Conservation (phyloP, 352 stramenopile genomes). For the Phytophthora rubi region DNA sequence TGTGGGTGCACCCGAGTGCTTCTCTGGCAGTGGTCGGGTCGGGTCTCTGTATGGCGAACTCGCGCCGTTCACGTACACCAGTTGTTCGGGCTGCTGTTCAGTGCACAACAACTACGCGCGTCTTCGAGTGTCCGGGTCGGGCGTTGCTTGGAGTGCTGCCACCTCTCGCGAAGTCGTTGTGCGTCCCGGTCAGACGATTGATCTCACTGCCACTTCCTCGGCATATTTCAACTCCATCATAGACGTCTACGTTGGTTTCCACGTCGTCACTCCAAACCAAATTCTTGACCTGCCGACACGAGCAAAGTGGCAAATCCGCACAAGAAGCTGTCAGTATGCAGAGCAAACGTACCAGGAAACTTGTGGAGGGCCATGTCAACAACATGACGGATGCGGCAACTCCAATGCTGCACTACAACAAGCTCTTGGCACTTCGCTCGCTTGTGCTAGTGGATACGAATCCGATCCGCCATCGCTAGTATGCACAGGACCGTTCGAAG, state of each 20-base stretch:
- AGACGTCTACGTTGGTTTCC: constrained; percentile 76
- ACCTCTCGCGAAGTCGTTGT: constrained; percentile 49
- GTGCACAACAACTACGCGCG: constrained; percentile 58
- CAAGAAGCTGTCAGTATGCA: constrained; percentile 58
- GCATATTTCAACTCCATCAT: constrained; percentile 64
- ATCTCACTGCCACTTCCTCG: constrained; percentile 55
- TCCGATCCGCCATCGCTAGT: constrained; percentile 50
- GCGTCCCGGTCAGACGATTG: constrained; percentile 51
- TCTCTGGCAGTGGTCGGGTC: constrained; percentile 57
- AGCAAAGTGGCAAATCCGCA: constrained; percentile 68
- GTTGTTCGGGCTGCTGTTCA: constrained; percentile 74
- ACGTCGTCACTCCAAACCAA: constrained; percentile 75
- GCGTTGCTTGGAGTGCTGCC: constrained; percentile 41
- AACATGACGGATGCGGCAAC: constrained; percentile 52
- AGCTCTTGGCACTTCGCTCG: constrained; percentile 34
- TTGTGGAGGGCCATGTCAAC: constrained; percentile 49
- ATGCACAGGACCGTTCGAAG: constrained; percentile 63
- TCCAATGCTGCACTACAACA: constrained; percentile 57
- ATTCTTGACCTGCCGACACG: constrained; percentile 58
- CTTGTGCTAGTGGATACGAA: constrained; percentile 49
- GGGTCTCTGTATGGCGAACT: constrained; percentile 59
- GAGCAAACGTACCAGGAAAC: constrained; percentile 54
- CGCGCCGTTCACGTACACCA: constrained; percentile 55
- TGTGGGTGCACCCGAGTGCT: constrained; percentile 64
- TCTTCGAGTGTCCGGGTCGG: constrained; percentile 49